Percentiles rank a stretch among this genome's conserved stretches.
phyloP scores from a whole-genome alignment of 495 filamentous ascomycete genomes.

The Darksidea phi region DNA sequence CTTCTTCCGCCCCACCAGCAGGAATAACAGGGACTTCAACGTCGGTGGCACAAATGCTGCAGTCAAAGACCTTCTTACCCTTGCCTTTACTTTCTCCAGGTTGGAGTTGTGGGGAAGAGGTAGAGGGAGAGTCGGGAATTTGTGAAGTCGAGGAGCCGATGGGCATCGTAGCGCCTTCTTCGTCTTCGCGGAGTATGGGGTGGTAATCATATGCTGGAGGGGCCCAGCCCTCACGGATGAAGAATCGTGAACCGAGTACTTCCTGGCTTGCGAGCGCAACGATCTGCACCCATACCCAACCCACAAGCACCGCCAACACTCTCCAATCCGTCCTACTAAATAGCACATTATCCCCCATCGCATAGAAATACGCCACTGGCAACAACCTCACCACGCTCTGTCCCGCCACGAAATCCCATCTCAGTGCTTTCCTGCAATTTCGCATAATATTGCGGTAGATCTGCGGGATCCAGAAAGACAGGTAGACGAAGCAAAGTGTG shows the following conservation, averaged over 20 bases:
- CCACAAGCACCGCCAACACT: conserved; percentile 60
- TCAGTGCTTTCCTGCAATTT: conserved; percentile 83
- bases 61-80: conserved; percentile 72
- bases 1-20: conserved; percentile 50
- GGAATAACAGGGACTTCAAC: conserved; percentile 82
- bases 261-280: conserved; percentile 75
- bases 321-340: conserved; percentile 69
- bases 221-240: conserved; percentile 66
- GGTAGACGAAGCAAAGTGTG: conserved; percentile 64
- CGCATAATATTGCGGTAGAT: conserved; percentile 86
- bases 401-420: conserved; percentile 84
- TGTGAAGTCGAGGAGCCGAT: conserved; percentile 61
- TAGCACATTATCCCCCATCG: conserved; percentile 69
- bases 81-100: conserved; percentile 44
- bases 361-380: conserved; percentile 81
- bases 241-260: conserved; percentile 80
- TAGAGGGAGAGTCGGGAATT: conserved; percentile 15
- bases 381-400: conserved; percentile 72
- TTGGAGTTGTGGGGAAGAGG: conserved; percentile 34
- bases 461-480: conserved; percentile 90
- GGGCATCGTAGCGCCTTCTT: conserved; percentile 66
- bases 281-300: conserved; percentile 93
- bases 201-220: conserved; percentile 94
- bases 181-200: conserved; percentile 82
- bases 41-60: conserved; percentile 89